Base-by-base conservation (phyloP, 257 asterid species). In the Fraxinus cuspidata region DNA sequence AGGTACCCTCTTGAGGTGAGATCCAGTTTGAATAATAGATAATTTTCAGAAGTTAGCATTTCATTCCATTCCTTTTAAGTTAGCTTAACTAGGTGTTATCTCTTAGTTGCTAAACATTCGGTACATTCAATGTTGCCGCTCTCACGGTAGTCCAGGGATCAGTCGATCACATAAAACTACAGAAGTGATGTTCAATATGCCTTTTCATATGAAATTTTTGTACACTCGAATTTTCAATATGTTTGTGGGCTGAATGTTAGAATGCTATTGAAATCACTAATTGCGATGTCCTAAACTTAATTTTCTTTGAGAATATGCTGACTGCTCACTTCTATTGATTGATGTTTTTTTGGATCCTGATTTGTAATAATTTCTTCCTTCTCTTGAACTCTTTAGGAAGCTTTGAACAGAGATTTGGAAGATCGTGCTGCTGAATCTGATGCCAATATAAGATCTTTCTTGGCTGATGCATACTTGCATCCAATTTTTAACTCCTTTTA, bases 381-480 rank as follows among this genome's bases (percentile, higher is more conserved):
- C 44, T 67, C 47, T 65, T 76, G 21, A 77, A 29, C 42, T 80
- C 72, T 74, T 51, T 92, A 95, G 99, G 99, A 96, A 89, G 99
- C 99, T 56, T 81, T 86, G 87, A 88, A 88, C 7, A 96, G 92
- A 84, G 99, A 96, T 81, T 42, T 44, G 49, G 86, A 90, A 79
- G 96, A 93, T 42, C 79, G 35, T 4, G 79, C 92, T 34, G 68
- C 92, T 53, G 90, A 74, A 73, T 81, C 96, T 15, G 96, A 89
- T 1, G 34, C 80, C 67, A 84, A 79, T 77, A 75, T 93, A 19
- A 92, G 88, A 74, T 47, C 94, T 16, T 90, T 74, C 86, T 81
- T 96, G 83, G 89, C 97, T 0, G 97, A 96, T 72, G 99, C 99
- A 9, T 96, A 96, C 83, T 79, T 96, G 82, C 99, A 96, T 29